Percentiles rank a stretch among this genome's conserved stretches.
These are phyloP conservation scores for Tetrahymena malaccensis DNA, from an alignment of 73 alveolate genomes.

Conservation along the genomic window DNA sequence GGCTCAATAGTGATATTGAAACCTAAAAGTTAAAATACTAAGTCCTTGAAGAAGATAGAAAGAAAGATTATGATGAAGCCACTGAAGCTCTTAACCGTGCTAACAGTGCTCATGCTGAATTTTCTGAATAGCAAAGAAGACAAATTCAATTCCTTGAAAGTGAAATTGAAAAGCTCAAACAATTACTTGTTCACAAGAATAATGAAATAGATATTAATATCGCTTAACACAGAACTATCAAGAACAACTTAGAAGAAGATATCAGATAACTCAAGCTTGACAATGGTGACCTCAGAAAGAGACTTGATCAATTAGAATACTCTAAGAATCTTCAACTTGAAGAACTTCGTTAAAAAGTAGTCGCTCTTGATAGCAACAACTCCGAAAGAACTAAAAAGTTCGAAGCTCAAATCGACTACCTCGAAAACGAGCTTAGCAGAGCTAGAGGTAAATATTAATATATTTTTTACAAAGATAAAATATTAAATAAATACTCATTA, in stretches of 20 bases:
- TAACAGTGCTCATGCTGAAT: neutral
- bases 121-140: neutral
- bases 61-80: neutral
- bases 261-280: neutral
- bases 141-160: neutral
- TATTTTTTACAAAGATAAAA: neutral
- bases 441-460: neutral
- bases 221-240: neutral
- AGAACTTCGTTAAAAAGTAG: neutral
- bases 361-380: neutral
- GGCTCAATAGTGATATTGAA: neutral
- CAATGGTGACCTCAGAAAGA: neutral
- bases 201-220: neutral
- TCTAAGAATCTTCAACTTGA: neutral
- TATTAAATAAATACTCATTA: neutral
- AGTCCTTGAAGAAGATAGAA: neutral
- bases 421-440: neutral
- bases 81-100: conserved; percentile 1
- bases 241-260: neutral
- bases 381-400: neutral
- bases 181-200: neutral
- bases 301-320: neutral
- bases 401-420: neutral
- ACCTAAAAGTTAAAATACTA: neutral
- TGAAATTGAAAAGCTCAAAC: neutral